Evolutionary conservation across 106 monocot species (phyloP).

Genomic region (Dendrobium catenatum): DNA sequence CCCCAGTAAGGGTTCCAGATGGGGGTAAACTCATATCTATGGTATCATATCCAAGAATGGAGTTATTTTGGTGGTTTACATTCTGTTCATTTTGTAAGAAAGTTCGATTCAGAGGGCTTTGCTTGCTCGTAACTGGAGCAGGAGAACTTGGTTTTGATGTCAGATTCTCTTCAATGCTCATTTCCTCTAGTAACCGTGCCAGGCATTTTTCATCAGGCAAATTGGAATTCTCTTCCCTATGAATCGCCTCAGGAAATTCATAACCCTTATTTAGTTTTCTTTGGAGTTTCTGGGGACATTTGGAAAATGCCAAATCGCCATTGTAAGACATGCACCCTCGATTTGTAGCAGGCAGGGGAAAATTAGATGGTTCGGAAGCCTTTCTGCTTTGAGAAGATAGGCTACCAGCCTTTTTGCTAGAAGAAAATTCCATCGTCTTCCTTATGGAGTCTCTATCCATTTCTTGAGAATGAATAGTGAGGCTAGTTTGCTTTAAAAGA

Average conservation of each 20-base stretch:
- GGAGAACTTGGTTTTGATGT: conserved; percentile 1
- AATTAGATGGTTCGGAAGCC: conserved; percentile 3
- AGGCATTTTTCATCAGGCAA: conserved; percentile 8
- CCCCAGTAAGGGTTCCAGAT: background rate
- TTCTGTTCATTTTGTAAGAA: conserved; percentile 2
- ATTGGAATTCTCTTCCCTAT: background rate
- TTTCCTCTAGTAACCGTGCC: conserved; percentile 8
- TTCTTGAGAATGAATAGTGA: background rate
- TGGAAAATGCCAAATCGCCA: background rate
- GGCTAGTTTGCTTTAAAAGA: background rate
- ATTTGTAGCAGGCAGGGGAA: conserved; percentile 1
- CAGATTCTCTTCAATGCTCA: conserved; percentile 16
- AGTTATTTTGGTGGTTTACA: background rate
- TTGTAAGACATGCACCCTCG: background rate
- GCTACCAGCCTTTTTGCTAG: background rate
- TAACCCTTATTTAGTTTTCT: conserved; percentile 7
- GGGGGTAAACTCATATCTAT: background rate
- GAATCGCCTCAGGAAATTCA: conserved; percentile 1
- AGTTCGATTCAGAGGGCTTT: conserved; percentile 3
- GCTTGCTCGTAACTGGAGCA: background rate
- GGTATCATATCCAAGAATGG: background rate
- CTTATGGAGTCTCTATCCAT: background rate
- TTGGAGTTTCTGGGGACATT: background rate
- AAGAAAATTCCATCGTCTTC: background rate
- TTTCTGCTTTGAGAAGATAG: conserved; percentile 4